Evolutionary conservation across 176 grass and related monocot genomes (phyloP).

Genomic region (barley (Hordeum vulgare)): DNA sequence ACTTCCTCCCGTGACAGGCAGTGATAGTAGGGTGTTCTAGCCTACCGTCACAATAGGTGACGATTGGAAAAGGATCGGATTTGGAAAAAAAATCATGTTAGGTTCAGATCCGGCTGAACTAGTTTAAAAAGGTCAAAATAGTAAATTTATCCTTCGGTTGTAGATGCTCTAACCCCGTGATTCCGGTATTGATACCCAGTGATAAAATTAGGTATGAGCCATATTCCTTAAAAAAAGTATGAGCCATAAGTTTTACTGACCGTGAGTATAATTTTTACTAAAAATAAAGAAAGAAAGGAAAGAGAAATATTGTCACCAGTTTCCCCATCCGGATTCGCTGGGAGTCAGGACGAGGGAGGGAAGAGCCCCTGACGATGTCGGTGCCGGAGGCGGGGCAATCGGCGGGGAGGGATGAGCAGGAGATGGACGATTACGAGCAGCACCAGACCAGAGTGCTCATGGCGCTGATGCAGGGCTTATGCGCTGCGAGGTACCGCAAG

Average conservation of each 20-base stretch:
- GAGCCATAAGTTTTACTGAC: not conserved
- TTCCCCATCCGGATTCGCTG: not conserved
- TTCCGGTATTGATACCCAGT: too few species aligned
- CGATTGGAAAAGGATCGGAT: too few species aligned
- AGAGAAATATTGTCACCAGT: not conserved
- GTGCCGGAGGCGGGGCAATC: conserved; percentile 28
- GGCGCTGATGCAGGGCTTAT: conserved; percentile 47
- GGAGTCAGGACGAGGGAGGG: not conserved
- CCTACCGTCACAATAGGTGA: too few species aligned
- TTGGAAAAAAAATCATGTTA: too few species aligned
- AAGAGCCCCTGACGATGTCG: conserved; percentile 11
- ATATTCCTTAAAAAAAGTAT: too few species aligned
- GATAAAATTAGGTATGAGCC: too few species aligned
- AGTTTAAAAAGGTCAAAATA: too few species aligned
- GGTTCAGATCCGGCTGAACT: too few species aligned
- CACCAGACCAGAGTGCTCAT: conserved; percentile 27
- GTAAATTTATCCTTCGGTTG: too few species aligned
- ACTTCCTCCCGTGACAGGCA: too few species aligned
- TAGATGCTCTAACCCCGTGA: too few species aligned
- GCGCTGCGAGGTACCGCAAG: conserved; percentile 43
- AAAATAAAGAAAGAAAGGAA: not conserved
- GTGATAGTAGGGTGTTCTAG: too few species aligned
- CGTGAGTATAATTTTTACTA: not conserved
- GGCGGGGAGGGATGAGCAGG: conserved; percentile 18
- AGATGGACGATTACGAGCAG: conserved; percentile 30